Conservation (phyloP, 2,329 filamentous ascomycete genomes). For the Cryphonectria carpinicola region DNA sequence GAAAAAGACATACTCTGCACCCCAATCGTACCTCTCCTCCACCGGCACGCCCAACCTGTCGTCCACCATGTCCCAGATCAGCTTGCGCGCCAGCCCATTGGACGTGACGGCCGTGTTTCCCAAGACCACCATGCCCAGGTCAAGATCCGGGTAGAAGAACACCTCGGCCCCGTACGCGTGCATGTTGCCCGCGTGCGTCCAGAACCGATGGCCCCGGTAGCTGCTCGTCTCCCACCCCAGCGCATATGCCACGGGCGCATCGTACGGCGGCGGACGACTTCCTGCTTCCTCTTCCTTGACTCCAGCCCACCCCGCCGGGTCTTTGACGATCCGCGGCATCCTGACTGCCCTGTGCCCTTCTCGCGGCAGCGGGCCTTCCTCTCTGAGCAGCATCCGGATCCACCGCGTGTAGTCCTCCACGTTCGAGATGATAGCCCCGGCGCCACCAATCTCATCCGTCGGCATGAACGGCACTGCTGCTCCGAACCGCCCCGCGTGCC, state of each 20-base stretch:
- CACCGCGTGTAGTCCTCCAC: constrained; percentile 57
- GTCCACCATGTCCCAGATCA: constrained; percentile 47
- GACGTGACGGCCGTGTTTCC: constrained; percentile 49
- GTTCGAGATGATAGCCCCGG: constrained; percentile 49
- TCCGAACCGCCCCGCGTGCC: constrained; percentile 31
- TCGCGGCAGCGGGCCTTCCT: constrained; percentile 40
- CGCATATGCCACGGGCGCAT: constrained; percentile 44
- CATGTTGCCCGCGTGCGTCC: constrained; percentile 48
- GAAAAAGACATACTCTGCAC: constrained; percentile 36
- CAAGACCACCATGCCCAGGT: constrained; percentile 48
- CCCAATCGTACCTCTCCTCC: constrained; percentile 43
- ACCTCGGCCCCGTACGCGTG: constrained; percentile 49
- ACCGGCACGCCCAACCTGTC: constrained; percentile 42
- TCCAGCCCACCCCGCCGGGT: constrained; percentile 12
- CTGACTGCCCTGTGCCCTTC: constrained; percentile 40
- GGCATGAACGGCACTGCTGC: constrained; percentile 35
- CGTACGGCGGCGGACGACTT: constrained; percentile 30
- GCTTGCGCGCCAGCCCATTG: constrained; percentile 39
- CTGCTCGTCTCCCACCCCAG: constrained; percentile 44
- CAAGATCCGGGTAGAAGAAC: constrained; percentile 48
- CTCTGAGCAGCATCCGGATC: constrained; percentile 52
- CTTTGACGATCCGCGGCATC: constrained; percentile 38
- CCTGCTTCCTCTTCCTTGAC: not conserved
- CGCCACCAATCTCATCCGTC: constrained; percentile 42
- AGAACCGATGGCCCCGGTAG: constrained; percentile 48